These are phyloP conservation scores for Hysterangium stoloniferum DNA, from an alignment of 768 basidiomycete species.

Conservation along the genomic window DNA sequence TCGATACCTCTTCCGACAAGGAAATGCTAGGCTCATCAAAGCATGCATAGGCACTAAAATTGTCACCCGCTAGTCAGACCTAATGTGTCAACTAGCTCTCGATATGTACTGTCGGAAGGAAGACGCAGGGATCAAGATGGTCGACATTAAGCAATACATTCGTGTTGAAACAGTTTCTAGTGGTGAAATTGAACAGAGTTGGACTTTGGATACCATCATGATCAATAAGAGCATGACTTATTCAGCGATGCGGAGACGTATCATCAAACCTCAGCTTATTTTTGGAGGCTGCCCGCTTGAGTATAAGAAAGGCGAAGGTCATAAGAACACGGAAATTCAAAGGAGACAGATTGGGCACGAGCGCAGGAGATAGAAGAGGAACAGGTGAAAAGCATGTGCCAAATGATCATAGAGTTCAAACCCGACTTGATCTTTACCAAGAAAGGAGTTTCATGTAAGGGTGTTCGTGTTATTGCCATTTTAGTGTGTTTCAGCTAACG, in stretches of 20 bases:
- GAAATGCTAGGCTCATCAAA: conserved; percentile 97
- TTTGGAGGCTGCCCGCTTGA: conserved; percentile 92
- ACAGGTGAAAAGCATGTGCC: conserved; percentile 83
- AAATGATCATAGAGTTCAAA: conserved; percentile 84
- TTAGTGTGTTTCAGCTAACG: background rate
- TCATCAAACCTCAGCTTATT: conserved; percentile 81
- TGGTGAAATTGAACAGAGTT: conserved; percentile 91
- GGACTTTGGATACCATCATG: conserved; percentile 87
- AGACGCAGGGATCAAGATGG: conserved; percentile 70
- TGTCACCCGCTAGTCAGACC: conserved; percentile 90
- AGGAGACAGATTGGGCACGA: conserved; percentile 90
- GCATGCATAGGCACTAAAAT: conserved; percentile 99
- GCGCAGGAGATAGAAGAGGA: conserved; percentile 96
- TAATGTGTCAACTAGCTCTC: conserved; percentile 94
- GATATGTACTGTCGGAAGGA: conserved; percentile 81
- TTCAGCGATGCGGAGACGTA: conserved; percentile 90
- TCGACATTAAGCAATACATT: conserved; percentile 97
- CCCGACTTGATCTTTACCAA: conserved; percentile 94
- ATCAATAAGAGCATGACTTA: conserved; percentile 99
- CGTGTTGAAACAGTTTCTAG: conserved; percentile 97
- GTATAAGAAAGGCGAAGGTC: conserved; percentile 98
- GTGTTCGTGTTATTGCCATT: background rate
- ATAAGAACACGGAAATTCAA: conserved; percentile 98
- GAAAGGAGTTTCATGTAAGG: conserved; percentile 91
- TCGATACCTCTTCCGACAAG: conserved; percentile 74